Conservation (phyloP, 1,284 basidiomycete genomes). For the Pseudozyma tsukubaensis region DNA sequence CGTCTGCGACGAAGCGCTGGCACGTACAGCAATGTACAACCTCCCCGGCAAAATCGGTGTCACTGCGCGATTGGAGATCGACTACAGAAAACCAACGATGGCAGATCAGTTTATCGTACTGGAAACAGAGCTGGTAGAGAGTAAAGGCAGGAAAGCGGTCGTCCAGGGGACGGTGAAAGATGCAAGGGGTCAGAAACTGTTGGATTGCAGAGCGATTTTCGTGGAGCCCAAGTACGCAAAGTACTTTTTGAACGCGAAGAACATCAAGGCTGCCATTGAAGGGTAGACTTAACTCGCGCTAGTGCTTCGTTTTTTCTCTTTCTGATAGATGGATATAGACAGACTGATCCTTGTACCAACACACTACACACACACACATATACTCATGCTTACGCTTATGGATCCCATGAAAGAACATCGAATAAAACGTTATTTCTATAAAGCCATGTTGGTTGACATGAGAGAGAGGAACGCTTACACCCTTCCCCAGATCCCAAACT, state of each 20-base stretch:
- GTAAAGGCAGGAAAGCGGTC: constrained; percentile 80
- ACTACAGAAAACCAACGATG: constrained; percentile 68
- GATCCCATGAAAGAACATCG: too few relatives aligned
- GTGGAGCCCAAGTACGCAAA: constrained; percentile 86
- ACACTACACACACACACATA: constrained; percentile 1
- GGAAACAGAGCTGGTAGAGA: constrained; percentile 75
- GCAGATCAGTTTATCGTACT: constrained; percentile 73
- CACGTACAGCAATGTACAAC: constrained; percentile 74
- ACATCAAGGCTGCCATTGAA: constrained; percentile 73
- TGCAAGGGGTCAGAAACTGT: constrained; percentile 81
- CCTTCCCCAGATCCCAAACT: constrained; percentile 47
- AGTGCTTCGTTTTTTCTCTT: neutral
- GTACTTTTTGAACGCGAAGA: constrained; percentile 74
- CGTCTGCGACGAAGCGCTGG: constrained; percentile 86
- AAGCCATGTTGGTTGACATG: neutral
- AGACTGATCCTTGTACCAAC: neutral
- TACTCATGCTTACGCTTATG: neutral
- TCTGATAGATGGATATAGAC: neutral
- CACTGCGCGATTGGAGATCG: constrained; percentile 75
- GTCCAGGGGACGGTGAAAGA: constrained; percentile 82
- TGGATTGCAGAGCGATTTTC: constrained; percentile 81
- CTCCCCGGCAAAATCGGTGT: constrained; percentile 91
- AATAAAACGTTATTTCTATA: too few relatives aligned
- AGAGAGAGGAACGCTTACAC: neutral
- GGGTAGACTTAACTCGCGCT: constrained; percentile 6